Evolutionary conservation across 1,139 yeast genomes (phyloP), one percentile per base, ranked within the genome.

Genomic region (Blastobotrys malaysiensis): DNA sequence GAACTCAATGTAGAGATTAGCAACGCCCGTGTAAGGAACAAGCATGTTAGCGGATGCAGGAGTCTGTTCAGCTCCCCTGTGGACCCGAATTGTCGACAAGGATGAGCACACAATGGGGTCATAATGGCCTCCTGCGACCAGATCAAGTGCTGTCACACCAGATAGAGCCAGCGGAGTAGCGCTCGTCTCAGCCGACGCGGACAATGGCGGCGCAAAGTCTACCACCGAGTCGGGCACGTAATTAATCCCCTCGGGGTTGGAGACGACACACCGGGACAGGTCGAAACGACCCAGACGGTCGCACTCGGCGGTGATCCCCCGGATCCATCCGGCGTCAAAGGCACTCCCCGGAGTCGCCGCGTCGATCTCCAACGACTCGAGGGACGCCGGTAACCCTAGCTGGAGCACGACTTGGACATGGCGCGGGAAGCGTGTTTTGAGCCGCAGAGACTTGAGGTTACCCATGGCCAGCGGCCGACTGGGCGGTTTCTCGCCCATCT

Each of bases 131-230:
- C 22, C 9, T 11, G 48, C 53, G 19, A 36, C 20, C 4, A 51
- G 43, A 27, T 51, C 50, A 16, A 51, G 46, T 14, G 50, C 26
- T 13, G 46, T 27, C 19, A 51, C 48, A 19, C 43, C 21, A 2
- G 53, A 50, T 16, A 47, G 48, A 14, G 27, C 19, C 13, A 44
- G 18, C n/a, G n/a, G n/a, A n/a, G n/a, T n/a, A n/a, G n/a, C n/a
- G n/a, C n/a, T n/a, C n/a, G n/a, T n/a, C n/a, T n/a, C n/a, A n/a
- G n/a, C n/a, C n/a, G n/a, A n/a, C n/a, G n/a, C n/a, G 14, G 5
- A 47, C 14, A 4, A 19, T n/a, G 53, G 53, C 31, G 43, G 51
- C 16, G 45, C 48, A 19, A 51, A 44, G 11, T 51, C 53, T 5
- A n/a, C n/a, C 9, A 51, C 53, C 1, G 20, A n/a, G 20, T 24